Base-by-base conservation (phyloP, 257 asterid species). In the Hygrophila difformis region DNA sequence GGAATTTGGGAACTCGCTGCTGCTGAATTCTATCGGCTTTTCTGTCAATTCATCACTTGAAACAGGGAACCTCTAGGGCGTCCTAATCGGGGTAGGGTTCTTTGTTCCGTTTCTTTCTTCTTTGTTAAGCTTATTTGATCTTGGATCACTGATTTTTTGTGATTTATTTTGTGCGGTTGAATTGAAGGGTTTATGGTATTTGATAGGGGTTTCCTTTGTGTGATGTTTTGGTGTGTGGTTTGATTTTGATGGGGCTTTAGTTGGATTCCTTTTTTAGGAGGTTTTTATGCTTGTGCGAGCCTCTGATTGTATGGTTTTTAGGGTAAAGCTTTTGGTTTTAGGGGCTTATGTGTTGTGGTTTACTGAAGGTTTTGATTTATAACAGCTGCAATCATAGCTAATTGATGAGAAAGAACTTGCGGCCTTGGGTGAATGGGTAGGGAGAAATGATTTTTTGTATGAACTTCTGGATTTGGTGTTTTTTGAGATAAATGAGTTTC, bases 301-400 rank as follows among this genome's bases (percentile, higher is more conserved):
- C 36, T 39, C 24, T 37, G 44, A 43, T 23, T 67, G 28, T 57
- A 20, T 37, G 51, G 12, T 19, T 41, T 35, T 55, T 18, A 47
- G 35, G 39, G 40, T 24, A 1, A 36, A n/a, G 10, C 20, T 6
- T 44, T 28, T 20, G 39, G 36, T 51, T 44, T 33, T 13, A 12
- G 35, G 39, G 5, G 3, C n/a, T 24, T 12, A 0, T 47, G 3
- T 28, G 8, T 41, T 42, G 31, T 53, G 17, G 55, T 35, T 16
- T 8, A 50, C 29, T 46, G 52, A 21, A 26, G 18, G n/a, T 20
- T 22, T 62, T 62, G 42, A 36, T 28, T 39, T 21, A 8, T 50
- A 51, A 29, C 45, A 34, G 31, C 50, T 39, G 31, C 14, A 38
- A 24, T 18, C 23, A 11, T n/a, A 42, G 61, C 60, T 48, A 55